phyloP scores from a whole-genome alignment of 2,329 filamentous ascomycete species.

The Dactylellina parvicollis region DNA sequence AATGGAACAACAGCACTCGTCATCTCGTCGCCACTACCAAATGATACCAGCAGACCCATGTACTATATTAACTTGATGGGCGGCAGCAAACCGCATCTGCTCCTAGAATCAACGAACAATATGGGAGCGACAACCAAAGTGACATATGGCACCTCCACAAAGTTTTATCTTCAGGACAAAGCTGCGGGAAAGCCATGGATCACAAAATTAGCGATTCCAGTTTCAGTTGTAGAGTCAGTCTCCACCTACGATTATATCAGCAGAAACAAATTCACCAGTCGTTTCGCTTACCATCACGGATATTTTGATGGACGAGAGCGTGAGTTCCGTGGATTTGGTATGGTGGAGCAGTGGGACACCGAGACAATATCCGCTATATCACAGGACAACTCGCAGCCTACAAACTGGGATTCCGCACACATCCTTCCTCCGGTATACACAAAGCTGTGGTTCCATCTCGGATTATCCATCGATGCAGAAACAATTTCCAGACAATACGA shows the following conservation, averaged over 20 bases:
- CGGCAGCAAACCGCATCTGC: slow-evolving; percentile 17
- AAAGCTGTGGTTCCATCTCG: slow-evolving; percentile 45
- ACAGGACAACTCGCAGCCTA: neutral
- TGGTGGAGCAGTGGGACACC: slow-evolving; percentile 46
- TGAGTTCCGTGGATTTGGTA: slow-evolving; percentile 53
- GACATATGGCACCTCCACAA: slow-evolving; percentile 39
- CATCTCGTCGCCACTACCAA: neutral
- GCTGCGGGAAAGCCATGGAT: slow-evolving; percentile 15
- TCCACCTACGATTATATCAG: slow-evolving; percentile 4
- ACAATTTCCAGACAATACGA: neutral
- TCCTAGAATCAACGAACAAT: slow-evolving; percentile 11
- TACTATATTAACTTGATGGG: slow-evolving; percentile 25
- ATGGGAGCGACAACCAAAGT: slow-evolving; percentile 18
- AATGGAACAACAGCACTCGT: slow-evolving; percentile 36
- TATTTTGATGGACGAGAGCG: slow-evolving; percentile 47
- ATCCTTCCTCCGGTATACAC: slow-evolving; percentile 6
- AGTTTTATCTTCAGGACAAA: slow-evolving; percentile 38
- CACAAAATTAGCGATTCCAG: slow-evolving; percentile 34
- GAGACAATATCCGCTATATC: slow-evolving; percentile 10
- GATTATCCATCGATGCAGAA: slow-evolving; percentile 5
- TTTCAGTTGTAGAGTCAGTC: slow-evolving; percentile 12
- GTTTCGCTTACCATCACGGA: slow-evolving; percentile 53
- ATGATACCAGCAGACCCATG: neutral
- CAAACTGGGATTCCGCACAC: neutral
- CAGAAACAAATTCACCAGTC: neutral